Percentiles rank a stretch among this genome's conserved stretches.
phyloP scores from a whole-genome alignment of 768 basidiomycete genomes.

The Russula brevipes region DNA sequence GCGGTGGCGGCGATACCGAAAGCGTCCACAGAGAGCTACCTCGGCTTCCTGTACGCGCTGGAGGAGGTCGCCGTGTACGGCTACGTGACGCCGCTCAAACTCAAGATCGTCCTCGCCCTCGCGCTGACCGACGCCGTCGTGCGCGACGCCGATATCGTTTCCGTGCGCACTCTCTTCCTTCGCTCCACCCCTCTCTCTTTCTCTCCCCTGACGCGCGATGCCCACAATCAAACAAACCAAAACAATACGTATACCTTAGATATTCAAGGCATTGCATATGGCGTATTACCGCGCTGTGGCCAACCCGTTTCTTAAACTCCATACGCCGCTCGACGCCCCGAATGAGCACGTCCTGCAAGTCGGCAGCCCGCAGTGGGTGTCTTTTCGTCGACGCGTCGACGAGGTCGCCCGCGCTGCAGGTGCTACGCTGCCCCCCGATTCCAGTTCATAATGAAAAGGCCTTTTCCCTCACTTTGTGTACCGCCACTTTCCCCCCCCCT shows the following conservation, averaged over 20 bases:
- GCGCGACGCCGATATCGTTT: slow-evolving; percentile 70
- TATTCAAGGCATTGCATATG: slow-evolving; percentile 86
- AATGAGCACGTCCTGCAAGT: slow-evolving; percentile 45
- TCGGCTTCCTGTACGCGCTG: slow-evolving; percentile 83
- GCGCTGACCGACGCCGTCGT: slow-evolving; percentile 78
- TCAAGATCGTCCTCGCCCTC: slow-evolving; percentile 81
- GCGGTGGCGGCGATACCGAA: slow-evolving; percentile 47
- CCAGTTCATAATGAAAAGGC: slow-evolving; percentile 10
- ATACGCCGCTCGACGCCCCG: slow-evolving; percentile 33
- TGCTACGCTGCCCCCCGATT: slow-evolving; percentile 32
- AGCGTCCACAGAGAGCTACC: slow-evolving; percentile 63
- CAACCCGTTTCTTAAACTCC: slow-evolving; percentile 80
- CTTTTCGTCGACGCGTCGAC: slow-evolving; percentile 65
- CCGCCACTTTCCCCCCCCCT: no score
- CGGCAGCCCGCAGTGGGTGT: slow-evolving; percentile 63
- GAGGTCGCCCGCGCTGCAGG: slow-evolving; percentile 63
- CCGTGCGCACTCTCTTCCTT: slow-evolving; percentile 42
- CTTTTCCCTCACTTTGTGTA: slow-evolving; percentile 19
- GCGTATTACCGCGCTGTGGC: slow-evolving; percentile 79
- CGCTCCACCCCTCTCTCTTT: background rate
- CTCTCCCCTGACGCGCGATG: background rate
- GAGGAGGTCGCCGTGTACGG: slow-evolving; percentile 93
- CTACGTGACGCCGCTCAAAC: slow-evolving; percentile 80
- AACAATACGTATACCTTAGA: slow-evolving; percentile 41
- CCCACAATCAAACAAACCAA: background rate